phyloP scores from a whole-genome alignment of 257 asterid species.

The Nicotiana otophora region DNA sequence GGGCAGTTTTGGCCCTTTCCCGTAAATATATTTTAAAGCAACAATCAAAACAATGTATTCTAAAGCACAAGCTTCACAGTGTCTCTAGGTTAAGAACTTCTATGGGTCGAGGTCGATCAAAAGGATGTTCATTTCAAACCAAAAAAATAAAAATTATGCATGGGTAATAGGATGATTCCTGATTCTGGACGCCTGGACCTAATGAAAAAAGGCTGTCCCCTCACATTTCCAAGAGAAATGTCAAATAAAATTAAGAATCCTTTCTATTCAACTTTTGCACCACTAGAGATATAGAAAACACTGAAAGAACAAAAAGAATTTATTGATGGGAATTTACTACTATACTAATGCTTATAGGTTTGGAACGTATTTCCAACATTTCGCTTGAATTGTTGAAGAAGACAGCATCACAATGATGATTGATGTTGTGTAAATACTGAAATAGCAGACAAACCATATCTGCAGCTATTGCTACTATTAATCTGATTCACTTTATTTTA shows the following conservation, averaged over 20 bases:
- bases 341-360: neutral
- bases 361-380: neutral
- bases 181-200: neutral
- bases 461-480: neutral
- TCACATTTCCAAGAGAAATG: neutral
- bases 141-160: neutral
- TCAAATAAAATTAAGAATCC: neutral
- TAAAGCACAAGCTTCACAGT: neutral
- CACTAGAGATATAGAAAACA: neutral
- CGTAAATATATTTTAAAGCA: too few species aligned
- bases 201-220: neutral
- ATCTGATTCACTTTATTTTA: neutral
- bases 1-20: too few species aligned
- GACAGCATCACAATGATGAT: neutral
- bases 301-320: neutral
- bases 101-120: neutral
- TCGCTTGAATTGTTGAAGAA: neutral
- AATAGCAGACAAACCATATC: neutral
- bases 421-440: neutral
- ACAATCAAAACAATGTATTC: too few species aligned
- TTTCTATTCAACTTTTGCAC: neutral
- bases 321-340: neutral
- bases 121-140: neutral
- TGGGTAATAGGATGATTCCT: neutral
- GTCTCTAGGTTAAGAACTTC: neutral